Evolutionary conservation across 495 filamentous ascomycete species (phyloP).

Genomic region (Amphirosellinia nigrospora): DNA sequence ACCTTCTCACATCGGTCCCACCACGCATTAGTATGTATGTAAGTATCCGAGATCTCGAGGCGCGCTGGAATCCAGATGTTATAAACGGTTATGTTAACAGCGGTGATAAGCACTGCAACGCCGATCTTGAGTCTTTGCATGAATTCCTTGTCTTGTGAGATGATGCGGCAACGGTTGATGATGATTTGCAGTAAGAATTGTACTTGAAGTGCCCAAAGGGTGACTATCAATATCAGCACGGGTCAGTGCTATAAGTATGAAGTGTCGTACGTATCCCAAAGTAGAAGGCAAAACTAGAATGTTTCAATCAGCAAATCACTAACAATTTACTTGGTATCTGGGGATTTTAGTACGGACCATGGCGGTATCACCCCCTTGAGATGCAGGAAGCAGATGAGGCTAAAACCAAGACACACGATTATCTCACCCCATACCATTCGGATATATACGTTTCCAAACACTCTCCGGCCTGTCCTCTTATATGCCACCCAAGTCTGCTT

Average conservation of each 20-base stretch:
- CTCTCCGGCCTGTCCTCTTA: constrained; percentile 26
- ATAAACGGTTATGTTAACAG: constrained; percentile 57
- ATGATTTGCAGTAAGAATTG: constrained; percentile 57
- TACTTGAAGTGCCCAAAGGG: constrained; percentile 44
- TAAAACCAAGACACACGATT: constrained; percentile 23
- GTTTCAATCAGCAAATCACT: constrained; percentile 5
- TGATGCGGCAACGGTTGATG: constrained; percentile 53
- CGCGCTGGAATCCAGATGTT: constrained; percentile 58
- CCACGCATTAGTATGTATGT: constrained; percentile 46
- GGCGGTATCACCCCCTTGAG: constrained; percentile 30
- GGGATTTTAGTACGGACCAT: constrained; percentile 25
- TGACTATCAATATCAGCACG: constrained; percentile 15
- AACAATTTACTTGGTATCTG: neutral
- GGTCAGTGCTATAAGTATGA: neutral
- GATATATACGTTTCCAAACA: constrained; percentile 36
- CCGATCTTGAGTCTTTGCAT: constrained; percentile 41
- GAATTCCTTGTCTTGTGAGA: constrained; percentile 43
- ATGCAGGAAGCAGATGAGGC: constrained; percentile 38
- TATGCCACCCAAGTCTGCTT: constrained; percentile 38
- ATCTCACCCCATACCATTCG: constrained; percentile 42
- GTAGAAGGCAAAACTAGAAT: constrained; percentile 32
- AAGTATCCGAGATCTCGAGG: constrained; percentile 41
- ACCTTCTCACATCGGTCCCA: constrained; percentile 60
- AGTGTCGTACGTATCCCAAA: constrained; percentile 30
- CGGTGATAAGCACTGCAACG: constrained; percentile 45